Base-by-base conservation (phyloP, 345 rosid genomes). In the Brassica rapa region DNA sequence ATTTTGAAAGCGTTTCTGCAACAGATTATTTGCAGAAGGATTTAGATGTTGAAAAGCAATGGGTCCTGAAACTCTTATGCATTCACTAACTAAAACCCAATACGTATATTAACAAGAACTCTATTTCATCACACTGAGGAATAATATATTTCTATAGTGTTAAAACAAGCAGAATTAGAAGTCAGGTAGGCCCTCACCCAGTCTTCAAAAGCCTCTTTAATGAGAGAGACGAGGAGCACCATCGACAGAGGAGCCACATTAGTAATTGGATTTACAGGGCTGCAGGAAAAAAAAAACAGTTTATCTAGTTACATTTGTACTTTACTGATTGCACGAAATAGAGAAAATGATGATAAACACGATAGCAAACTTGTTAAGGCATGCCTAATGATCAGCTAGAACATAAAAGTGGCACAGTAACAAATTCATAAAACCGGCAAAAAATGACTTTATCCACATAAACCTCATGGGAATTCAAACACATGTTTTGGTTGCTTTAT, bases 141-240 rank as follows among this genome's bases (percentile, higher is more conserved):
- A 35, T 35, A 10, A 35, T 37, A 55, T 46, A 69, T 62, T 32
- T 73, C 27, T n/a, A 57, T 53, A 51, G 33, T 12, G 16, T 62
- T 6, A 74, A 30, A 46, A 11, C 41, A 11, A 19, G 64, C 51
- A 65, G 33, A 72, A 57, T 10, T 1, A 73, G 78, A 62, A 35
- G 24, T 55, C 70, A 19, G 61, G 0, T 0, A 19, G 1, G 21
- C 74, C 81, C 93, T 86, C 81, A 93, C 94, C 95, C 93, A 90
- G 82, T 91, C 98, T 85, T 93, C 98, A 83, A 89, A 93, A 66
- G 97, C 98, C 86, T 93, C 98, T 83, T 93, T 93, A 69, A 89
- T 80, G 63, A 93, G 95, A 80, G 98, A 93, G 62, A 91, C 97
- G 30, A 93, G 84, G 78, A 93, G 98, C 86, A 93, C 97, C 89